A percentile compares a stretch with the other conserved stretches of the same genome.
Conservation (phyloP, 2,329 filamentous ascomycete species). For the Ophiostoma perfectum region DNA sequence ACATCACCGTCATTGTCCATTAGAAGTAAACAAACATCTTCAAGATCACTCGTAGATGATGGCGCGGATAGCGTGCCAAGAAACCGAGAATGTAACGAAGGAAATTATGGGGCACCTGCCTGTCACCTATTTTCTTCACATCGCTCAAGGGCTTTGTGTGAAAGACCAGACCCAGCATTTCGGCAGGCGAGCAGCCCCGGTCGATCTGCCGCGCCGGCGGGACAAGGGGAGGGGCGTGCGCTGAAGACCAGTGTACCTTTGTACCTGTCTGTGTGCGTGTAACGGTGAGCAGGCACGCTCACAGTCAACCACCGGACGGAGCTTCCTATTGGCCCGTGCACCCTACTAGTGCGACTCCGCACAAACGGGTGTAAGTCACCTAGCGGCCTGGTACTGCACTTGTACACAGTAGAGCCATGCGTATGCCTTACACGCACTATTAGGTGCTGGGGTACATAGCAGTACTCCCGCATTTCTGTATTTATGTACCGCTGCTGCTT, state of each 20-base stretch:
- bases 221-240: conserved; percentile 18
- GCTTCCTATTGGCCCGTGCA: conserved; percentile 10
- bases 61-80: not conserved
- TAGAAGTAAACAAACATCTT: not conserved
- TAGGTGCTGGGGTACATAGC: not conserved
- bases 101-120: not conserved
- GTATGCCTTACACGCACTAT: not conserved
- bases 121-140: conserved; percentile 2
- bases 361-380: conserved; percentile 2
- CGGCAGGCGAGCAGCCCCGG: conserved; percentile 25
- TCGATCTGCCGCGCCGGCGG: conserved; percentile 27
- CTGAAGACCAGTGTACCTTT: not conserved
- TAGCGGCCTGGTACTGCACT: conserved; percentile 1
- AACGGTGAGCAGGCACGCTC: conserved; percentile 6
- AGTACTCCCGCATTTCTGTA: not conserved
- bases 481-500: not conserved
- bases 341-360: conserved; percentile 3
- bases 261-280: not conserved
- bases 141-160: not conserved
- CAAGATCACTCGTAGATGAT: not conserved
- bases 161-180: conserved; percentile 21
- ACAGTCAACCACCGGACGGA: conserved; percentile 2
- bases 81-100: not conserved
- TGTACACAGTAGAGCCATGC: not conserved
- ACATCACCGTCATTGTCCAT: not conserved